Evolutionary conservation across 768 basidiomycete species (phyloP).

Genomic region (Steccherinum ochraceum): DNA sequence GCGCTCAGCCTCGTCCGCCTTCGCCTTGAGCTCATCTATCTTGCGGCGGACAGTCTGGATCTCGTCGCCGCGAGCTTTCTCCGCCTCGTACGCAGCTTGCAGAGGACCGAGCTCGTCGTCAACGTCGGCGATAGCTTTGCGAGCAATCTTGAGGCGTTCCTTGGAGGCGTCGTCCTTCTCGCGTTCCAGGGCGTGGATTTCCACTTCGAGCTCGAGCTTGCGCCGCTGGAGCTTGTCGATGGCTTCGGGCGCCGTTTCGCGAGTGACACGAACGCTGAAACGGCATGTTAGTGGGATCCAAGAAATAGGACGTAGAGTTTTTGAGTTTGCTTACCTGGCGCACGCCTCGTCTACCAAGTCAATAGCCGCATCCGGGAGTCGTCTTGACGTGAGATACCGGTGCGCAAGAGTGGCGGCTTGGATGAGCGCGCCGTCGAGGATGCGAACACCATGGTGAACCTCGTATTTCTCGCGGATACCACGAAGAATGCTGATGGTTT

Average conservation of each 20-base stretch:
- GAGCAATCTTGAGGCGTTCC: conserved; percentile 68
- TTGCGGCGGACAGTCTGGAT: conserved; percentile 67
- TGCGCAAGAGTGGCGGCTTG: conserved; percentile 87
- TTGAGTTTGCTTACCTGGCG: conserved; percentile 51
- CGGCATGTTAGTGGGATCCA: conserved; percentile 8
- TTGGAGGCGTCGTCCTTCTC: conserved; percentile 89
- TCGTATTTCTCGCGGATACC: conserved; percentile 90
- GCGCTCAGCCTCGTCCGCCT: conserved; percentile 90
- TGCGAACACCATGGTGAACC: conserved; percentile 86
- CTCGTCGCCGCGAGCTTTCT: conserved; percentile 78
- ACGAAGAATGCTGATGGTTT: conserved; percentile 89
- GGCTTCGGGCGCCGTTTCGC: conserved; percentile 90
- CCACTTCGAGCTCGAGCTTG: conserved; percentile 89
- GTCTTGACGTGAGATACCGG: conserved; percentile 81
- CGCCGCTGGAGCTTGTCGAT: conserved; percentile 87
- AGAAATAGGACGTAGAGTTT: not conserved
- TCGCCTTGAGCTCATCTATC: conserved; percentile 88
- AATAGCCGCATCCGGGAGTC: conserved; percentile 82
- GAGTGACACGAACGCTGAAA: conserved; percentile 77
- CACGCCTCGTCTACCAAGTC: conserved; percentile 92
- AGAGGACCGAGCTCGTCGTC: conserved; percentile 82
- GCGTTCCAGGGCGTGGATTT: conserved; percentile 89
- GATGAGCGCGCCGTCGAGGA: conserved; percentile 84
- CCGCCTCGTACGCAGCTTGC: conserved; percentile 79
- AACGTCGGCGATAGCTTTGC: conserved; percentile 74